A percentile compares a stretch with the other conserved stretches of the same genome.
Conservation (phyloP, 805 yeast species). For the Myxozyma vanderwaltii region DNA sequence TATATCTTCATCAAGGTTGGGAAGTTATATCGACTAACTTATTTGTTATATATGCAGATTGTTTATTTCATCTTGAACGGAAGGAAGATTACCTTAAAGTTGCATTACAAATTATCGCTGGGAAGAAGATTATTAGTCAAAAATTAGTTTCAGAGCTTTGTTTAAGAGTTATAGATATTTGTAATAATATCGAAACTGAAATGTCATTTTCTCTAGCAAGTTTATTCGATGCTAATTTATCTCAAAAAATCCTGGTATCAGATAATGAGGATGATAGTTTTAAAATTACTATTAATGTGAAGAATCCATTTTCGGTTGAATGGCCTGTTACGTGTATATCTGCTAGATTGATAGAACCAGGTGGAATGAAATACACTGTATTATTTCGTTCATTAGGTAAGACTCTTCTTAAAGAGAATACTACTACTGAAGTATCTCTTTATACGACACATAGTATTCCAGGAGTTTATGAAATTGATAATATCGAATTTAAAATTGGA, state of each 20-base stretch:
- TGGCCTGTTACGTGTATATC: conserved; percentile 19
- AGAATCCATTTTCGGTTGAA: conserved; percentile 16
- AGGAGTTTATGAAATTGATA: conserved; percentile 44
- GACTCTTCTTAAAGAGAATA: conserved; percentile 2
- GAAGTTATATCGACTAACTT: conserved; percentile 65
- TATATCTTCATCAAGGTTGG: conserved; percentile 76
- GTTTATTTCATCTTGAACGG: conserved; percentile 48
- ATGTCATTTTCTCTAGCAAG: conserved; percentile 10
- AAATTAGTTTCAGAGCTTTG: conserved; percentile 8
- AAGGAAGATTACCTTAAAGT: conserved; percentile 37
- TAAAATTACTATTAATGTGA: conserved; percentile 6
- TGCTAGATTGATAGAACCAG: conserved; percentile 24
- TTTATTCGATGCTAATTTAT: conserved; percentile 12
- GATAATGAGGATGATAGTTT: conserved; percentile 23
- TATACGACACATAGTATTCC: conserved; percentile 40
- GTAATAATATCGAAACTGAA: conserved; percentile 4
- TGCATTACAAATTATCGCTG: conserved; percentile 24
- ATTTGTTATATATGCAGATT: conserved; percentile 66
- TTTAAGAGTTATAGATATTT: conserved; percentile 4
- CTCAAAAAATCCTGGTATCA: conserved; percentile 3
- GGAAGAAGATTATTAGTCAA: not conserved
- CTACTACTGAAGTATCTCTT: conserved; percentile 36
- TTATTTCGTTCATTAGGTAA: conserved; percentile 17
- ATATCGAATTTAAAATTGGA: conserved; percentile 38
- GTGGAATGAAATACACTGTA: conserved; percentile 26